A percentile compares a stretch with the other conserved stretches of the same genome.
These are phyloP conservation scores for Hibiscus tridactylites DNA, from an alignment of 345 rosid species.

Conservation along the genomic window DNA sequence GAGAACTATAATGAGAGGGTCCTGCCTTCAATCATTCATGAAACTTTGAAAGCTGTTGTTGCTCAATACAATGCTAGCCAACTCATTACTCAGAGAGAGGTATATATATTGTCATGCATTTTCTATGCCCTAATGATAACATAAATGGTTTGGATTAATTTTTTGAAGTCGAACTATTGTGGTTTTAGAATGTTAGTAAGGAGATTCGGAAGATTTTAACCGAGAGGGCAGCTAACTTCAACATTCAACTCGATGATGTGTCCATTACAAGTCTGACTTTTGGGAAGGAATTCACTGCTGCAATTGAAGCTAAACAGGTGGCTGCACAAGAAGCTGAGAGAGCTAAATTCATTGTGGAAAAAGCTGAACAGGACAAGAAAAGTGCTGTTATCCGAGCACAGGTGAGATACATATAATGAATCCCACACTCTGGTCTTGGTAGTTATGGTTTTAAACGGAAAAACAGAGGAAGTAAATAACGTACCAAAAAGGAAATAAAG, in stretches of 20 bases:
- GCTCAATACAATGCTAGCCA: conserved; percentile 97
- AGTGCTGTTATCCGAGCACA: conserved; percentile 90
- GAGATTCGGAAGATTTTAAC: conserved; percentile 85
- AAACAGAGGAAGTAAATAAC: no score
- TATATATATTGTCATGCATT: conserved; percentile 3
- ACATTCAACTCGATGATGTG: conserved; percentile 81
- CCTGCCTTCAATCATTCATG: conserved; percentile 86
- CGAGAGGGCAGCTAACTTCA: conserved; percentile 62
- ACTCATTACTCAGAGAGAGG: conserved; percentile 96
- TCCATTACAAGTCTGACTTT: conserved; percentile 81
- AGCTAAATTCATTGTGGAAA: conserved; percentile 89
- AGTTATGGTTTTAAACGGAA: no score
- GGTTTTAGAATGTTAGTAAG: conserved; percentile 59
- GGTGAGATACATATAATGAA: conserved; percentile 30
- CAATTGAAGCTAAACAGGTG: conserved; percentile 92
- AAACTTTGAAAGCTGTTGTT: conserved; percentile 85
- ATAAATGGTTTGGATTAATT: no score
- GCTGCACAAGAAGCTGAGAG: conserved; percentile 96
- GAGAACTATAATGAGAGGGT: conserved; percentile 84
- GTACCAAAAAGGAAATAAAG: no score
- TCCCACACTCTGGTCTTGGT: neutral
- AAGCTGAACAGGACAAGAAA: conserved; percentile 88
- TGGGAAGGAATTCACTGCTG: conserved; percentile 90
- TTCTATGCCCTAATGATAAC: neutral
- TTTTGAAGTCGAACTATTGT: neutral